Conservation (phyloP, 768 basidiomycete species). For the Infundibulicybe gibba region DNA sequence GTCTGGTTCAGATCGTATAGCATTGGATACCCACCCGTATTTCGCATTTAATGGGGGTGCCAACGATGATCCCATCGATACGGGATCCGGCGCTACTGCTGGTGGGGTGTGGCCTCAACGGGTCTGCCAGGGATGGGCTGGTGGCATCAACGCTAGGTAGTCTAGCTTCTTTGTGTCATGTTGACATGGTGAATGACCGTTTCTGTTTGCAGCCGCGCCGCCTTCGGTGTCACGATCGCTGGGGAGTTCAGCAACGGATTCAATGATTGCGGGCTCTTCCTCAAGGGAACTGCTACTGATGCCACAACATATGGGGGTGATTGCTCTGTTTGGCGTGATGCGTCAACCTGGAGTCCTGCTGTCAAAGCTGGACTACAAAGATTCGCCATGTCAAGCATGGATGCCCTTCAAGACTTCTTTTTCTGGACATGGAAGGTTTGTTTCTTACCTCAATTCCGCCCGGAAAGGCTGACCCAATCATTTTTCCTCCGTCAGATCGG, state of each 20-base stretch:
- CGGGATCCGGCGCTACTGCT: constrained; percentile 23
- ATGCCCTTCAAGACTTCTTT: constrained; percentile 29
- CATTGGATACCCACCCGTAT: constrained; percentile 37
- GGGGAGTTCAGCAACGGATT: constrained; percentile 72
- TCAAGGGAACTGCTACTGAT: constrained; percentile 11
- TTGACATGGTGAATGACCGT: constrained; percentile 1
- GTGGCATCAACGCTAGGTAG: constrained; percentile 19
- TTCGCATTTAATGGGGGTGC: constrained; percentile 43
- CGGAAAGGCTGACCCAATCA: not conserved
- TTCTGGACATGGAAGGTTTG: constrained; percentile 54
- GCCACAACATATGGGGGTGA: constrained; percentile 24
- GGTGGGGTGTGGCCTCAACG: constrained; percentile 38
- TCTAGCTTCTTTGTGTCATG: not conserved
- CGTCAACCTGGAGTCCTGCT: constrained; percentile 43
- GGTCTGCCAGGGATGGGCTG: constrained; percentile 53
- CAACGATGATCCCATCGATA: constrained; percentile 23
- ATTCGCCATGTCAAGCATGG: constrained; percentile 50
- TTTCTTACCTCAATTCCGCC: not conserved
- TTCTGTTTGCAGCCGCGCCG: constrained; percentile 10
- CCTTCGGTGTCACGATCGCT: constrained; percentile 65
- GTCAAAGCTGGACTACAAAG: constrained; percentile 31
- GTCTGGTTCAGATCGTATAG: constrained; percentile 36
- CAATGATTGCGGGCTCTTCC: constrained; percentile 49
- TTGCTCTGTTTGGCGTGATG: constrained; percentile 38
- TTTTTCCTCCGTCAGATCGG: constrained; percentile 24